Evolutionary conservation across 768 basidiomycete species (phyloP).

Genomic region (Amyloporia xantha): DNA sequence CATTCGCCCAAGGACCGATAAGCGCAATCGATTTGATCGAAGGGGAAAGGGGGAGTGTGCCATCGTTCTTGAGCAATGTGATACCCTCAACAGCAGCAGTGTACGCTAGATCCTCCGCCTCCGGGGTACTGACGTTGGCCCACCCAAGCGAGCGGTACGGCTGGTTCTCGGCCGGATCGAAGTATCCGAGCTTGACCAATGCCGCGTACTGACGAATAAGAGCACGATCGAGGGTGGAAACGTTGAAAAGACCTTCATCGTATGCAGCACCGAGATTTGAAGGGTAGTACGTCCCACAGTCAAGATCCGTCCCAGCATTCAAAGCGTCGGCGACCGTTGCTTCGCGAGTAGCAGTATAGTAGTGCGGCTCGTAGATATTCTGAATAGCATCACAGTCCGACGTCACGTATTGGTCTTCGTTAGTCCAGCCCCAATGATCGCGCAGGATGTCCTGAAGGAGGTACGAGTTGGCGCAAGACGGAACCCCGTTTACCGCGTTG

Average conservation of each 20-base stretch:
- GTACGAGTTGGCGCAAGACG: slow-evolving; percentile 47
- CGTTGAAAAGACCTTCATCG: slow-evolving; percentile 40
- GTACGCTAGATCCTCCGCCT: slow-evolving; percentile 42
- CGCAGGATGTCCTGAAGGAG: slow-evolving; percentile 46
- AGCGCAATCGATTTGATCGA: slow-evolving; percentile 45
- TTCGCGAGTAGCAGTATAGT: slow-evolving; percentile 37
- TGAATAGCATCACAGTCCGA: slow-evolving; percentile 51
- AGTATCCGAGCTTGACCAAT: slow-evolving; percentile 51
- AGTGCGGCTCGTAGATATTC: slow-evolving; percentile 45
- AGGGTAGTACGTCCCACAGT: slow-evolving; percentile 46
- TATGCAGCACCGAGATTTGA: slow-evolving; percentile 40
- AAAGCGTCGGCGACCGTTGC: slow-evolving; percentile 40
- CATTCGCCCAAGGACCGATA: slow-evolving; percentile 54
- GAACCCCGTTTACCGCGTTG: slow-evolving; percentile 55
- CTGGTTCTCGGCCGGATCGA: slow-evolving; percentile 43
- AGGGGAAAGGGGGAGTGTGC: slow-evolving; percentile 43
- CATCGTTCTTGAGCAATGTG: slow-evolving; percentile 60
- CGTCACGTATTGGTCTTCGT: slow-evolving; percentile 47
- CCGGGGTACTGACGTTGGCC: slow-evolving; percentile 41
- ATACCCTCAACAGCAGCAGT: slow-evolving; percentile 48
- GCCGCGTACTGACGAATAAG: slow-evolving; percentile 44
- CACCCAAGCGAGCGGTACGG: slow-evolving; percentile 45
- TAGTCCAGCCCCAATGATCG: slow-evolving; percentile 42
- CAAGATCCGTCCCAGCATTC: slow-evolving; percentile 35
- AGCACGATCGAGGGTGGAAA: slow-evolving; percentile 36